Conservation (phyloP, 805 yeast species). For the Yamadazyma paraphyllophila region DNA sequence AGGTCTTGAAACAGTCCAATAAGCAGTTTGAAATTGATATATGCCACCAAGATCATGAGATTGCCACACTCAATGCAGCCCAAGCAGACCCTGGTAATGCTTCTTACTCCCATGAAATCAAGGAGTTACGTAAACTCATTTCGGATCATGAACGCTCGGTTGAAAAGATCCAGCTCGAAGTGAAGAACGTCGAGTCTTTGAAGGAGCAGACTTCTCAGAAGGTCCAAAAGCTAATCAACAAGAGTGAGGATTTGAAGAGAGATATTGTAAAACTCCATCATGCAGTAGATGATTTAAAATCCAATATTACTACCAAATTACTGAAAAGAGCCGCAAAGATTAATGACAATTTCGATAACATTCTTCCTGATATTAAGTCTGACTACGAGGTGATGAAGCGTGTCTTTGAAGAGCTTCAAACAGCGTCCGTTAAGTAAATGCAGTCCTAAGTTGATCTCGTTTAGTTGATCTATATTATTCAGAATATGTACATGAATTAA, state of each 20-base stretch:
- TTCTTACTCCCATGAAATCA: slow-evolving; percentile 16
- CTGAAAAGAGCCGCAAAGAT: slow-evolving; percentile 23
- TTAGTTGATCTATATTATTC: not conserved
- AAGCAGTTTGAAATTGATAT: slow-evolving; percentile 39
- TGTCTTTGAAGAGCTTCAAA: not conserved
- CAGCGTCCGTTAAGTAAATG: not conserved
- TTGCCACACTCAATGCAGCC: not conserved
- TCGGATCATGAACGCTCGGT: slow-evolving; percentile 24
- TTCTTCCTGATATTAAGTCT: slow-evolving; percentile 28
- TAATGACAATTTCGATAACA: slow-evolving; percentile 35
- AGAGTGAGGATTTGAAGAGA: slow-evolving; percentile 22
- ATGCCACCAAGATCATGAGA: slow-evolving; percentile 6
- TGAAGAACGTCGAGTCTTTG: slow-evolving; percentile 24
- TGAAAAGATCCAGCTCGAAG: slow-evolving; percentile 18
- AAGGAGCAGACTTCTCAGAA: slow-evolving; percentile 20
- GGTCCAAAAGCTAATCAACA: slow-evolving; percentile 24
- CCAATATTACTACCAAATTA: slow-evolving; percentile 24
- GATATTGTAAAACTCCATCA: slow-evolving; percentile 24
- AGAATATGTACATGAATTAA: slow-evolving; percentile 9
- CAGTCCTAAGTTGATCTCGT: not conserved
- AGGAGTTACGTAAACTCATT: slow-evolving; percentile 21
- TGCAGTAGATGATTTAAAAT: slow-evolving; percentile 28
- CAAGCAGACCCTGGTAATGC: not conserved
- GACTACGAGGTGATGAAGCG: not conserved
- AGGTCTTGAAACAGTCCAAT: slow-evolving; percentile 40